Base-by-base conservation (phyloP, 2,329 filamentous ascomycete species). In the Aureobasidium uvarum region DNA sequence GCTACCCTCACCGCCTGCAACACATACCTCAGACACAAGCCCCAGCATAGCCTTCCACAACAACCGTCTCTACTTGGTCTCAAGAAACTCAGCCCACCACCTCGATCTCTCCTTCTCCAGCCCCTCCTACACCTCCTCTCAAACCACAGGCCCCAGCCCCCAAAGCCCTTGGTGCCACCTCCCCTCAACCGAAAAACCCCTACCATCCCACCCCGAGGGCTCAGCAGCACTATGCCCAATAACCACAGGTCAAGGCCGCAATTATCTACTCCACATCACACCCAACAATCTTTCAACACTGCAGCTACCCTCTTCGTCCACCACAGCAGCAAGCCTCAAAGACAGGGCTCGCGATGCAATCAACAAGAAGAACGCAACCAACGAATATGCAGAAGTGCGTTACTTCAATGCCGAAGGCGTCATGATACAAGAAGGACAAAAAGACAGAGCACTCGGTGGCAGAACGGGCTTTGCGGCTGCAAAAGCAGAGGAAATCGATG, bases 201-300 rank as follows among this genome's bases (percentile, higher is more conserved):
- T 78, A 0, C 83, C 83, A 1, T 74, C 74, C 33, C 74, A 78
- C 10, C 77, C 82, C 3, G 75, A 73, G 3, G 77, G 78, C 16
- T 38, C 50, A 4, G 3, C 50, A 20, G 79, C 79, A 1, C 79
- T 85, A 11, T 69, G 81, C 2, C 77, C 79, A 11, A 71, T 85
- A 10, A 79, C 78, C 0, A 84, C 82, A 0, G 83, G 83, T 11
- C 80, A 81, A 67, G 83, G 83, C 5, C 77, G 83, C 11, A 75
- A 81, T 46, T 85, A 84, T 69, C 76, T 85, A 0, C 72, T 84
- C 2, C 80, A 82, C 46, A 72, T 85, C 64, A 80, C 83, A 16
- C 83, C 83, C 7, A 75, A 77, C n/a, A 50, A 84, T 66, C 76
- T 85, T 3, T 85, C 82, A 82, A 77, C 81, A 1, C 77, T 84